Conservation (phyloP, 164 flowering plant species). For the Tetracentron sinense region DNA sequence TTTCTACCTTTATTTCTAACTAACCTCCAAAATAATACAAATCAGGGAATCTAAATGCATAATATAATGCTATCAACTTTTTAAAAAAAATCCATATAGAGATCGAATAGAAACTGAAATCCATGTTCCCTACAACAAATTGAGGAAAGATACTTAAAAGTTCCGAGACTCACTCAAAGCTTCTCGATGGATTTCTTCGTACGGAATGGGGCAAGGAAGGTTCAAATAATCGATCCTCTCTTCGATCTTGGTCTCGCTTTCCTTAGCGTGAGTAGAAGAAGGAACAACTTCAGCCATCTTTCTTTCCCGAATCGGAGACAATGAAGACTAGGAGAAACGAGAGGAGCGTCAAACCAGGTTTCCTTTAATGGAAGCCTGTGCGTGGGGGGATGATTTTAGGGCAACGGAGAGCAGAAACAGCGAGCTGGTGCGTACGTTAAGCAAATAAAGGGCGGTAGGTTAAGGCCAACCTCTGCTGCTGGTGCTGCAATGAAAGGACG, state of each 20-base stretch:
- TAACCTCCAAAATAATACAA: too few species aligned
- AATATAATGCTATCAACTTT: too few species aligned
- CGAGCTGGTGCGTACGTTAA: neutral
- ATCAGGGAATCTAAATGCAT: too few species aligned
- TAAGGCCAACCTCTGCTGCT: neutral
- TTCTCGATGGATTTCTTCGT: slow-evolving; percentile 90
- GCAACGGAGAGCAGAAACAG: neutral
- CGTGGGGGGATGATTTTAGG: neutral
- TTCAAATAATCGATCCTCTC: slow-evolving; percentile 62
- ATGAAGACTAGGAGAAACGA: neutral
- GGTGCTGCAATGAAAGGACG: neutral
- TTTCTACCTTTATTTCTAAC: too few species aligned
- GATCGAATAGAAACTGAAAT: neutral
- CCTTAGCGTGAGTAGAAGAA: slow-evolving; percentile 8
- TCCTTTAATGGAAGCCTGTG: neutral
- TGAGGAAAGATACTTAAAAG: slow-evolving; percentile 2
- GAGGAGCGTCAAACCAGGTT: neutral
- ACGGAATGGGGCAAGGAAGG: slow-evolving; percentile 88
- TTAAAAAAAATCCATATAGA: neutral
- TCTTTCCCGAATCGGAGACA: neutral
- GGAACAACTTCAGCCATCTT: slow-evolving; percentile 11
- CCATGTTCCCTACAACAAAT: neutral
- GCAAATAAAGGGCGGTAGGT: neutral
- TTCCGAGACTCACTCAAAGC: slow-evolving; percentile 58
- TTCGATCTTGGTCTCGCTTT: slow-evolving; percentile 12